phyloP scores from a whole-genome alignment of 495 filamentous ascomycete species.

The Podospora australis region DNA sequence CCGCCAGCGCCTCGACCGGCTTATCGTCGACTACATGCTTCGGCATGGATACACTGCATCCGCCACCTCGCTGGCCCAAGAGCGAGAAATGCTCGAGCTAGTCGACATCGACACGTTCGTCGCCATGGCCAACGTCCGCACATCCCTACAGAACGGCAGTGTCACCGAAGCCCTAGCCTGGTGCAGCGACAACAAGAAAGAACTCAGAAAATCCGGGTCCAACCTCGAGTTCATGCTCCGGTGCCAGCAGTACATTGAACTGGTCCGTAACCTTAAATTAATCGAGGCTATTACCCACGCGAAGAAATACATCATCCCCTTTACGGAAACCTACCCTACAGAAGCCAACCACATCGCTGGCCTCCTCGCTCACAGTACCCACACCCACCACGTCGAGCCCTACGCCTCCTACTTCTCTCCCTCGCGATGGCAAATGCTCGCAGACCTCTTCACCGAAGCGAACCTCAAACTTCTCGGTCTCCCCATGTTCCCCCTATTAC shows the following conservation, averaged over 20 bases:
- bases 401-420: slow-evolving; percentile 59
- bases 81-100: slow-evolving; percentile 60
- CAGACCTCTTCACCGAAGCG: slow-evolving; percentile 76
- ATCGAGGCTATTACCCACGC: slow-evolving; percentile 76
- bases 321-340: slow-evolving; percentile 56
- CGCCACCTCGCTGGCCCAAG: slow-evolving; percentile 63
- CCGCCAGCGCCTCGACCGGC: slow-evolving; percentile 66
- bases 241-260: slow-evolving; percentile 92
- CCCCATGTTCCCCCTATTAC: slow-evolving; percentile 75
- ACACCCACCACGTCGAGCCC: slow-evolving; percentile 39
- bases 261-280: slow-evolving; percentile 62
- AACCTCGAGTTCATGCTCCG: slow-evolving; percentile 90
- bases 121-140: slow-evolving; percentile 67
- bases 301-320: slow-evolving; percentile 66
- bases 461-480: slow-evolving; percentile 84
- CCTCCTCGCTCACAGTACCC: slow-evolving; percentile 66
- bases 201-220: slow-evolving; percentile 77
- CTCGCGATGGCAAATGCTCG: slow-evolving; percentile 66
- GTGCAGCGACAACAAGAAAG: slow-evolving; percentile 88
- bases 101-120: slow-evolving; percentile 89
- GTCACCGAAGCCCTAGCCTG: slow-evolving; percentile 75
- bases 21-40: slow-evolving; percentile 85
- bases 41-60: slow-evolving; percentile 75
- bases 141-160: slow-evolving; percentile 61
- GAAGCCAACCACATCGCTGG: slow-evolving; percentile 71